Conservation (phyloP, 495 filamentous ascomycete species). For the Penicillium pulvis region DNA sequence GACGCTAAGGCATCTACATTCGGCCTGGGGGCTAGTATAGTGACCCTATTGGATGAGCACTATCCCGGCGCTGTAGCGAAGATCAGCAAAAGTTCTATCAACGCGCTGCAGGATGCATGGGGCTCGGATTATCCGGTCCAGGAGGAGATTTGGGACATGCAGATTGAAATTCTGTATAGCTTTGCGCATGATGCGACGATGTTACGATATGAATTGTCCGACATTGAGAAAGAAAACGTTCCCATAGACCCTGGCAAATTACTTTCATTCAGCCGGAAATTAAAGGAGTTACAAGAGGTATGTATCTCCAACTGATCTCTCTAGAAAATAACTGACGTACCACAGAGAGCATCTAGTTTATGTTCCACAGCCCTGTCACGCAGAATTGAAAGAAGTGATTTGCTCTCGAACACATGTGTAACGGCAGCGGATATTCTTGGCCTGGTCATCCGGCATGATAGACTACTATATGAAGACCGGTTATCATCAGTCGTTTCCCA, state of each 20-base stretch:
- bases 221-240: background rate
- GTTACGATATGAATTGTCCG: background rate
- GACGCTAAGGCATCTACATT: background rate
- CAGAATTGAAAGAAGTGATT: background rate
- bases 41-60: background rate
- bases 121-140: background rate
- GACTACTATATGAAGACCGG: background rate
- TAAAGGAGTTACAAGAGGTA: background rate
- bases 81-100: background rate
- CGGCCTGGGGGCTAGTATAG: background rate
- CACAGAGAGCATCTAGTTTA: background rate
- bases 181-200: background rate
- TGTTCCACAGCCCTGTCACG: background rate
- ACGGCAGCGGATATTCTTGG: background rate
- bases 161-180: background rate
- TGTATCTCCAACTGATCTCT: background rate
- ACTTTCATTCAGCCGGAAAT: background rate
- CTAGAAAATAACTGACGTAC: background rate
- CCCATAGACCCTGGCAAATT: background rate
- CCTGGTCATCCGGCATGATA: background rate
- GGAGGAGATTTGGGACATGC: background rate
- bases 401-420: background rate
- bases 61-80: background rate
- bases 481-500: background rate
- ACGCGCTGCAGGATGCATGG: background rate